Percentiles rank a stretch among this genome's conserved stretches.
These are phyloP conservation scores for Citrullus amarus DNA, from an alignment of 306 rosid genomes.

Conservation along the genomic window DNA sequence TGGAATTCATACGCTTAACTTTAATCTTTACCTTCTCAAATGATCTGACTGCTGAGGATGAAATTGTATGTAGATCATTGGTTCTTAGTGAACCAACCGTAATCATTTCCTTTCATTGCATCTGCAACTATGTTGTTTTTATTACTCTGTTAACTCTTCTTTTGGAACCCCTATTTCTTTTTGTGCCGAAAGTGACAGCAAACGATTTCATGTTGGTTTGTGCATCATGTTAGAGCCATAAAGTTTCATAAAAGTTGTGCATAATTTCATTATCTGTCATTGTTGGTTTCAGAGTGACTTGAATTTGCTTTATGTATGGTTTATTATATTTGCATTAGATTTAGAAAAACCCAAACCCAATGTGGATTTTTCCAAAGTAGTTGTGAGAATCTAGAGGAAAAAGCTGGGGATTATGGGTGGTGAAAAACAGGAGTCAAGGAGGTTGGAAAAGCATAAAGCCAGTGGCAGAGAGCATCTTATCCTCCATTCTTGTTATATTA, in stretches of 20 bases:
- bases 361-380: background rate
- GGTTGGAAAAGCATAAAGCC: constrained; percentile 12
- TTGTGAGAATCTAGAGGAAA: background rate
- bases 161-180: background rate
- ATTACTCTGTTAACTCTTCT: background rate
- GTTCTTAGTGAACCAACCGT: background rate
- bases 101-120: constrained; percentile 7
- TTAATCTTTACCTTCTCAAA: background rate
- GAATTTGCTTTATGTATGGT: background rate
- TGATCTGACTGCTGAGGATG: background rate
- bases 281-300: background rate
- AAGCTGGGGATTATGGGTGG: constrained; percentile 1
- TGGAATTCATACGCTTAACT: background rate
- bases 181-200: constrained; percentile 1
- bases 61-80: background rate
- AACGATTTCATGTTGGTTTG: background rate
- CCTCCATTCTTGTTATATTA: background rate
- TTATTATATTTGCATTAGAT: background rate
- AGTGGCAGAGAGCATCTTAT: constrained; percentile 4
- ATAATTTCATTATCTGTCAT: background rate
- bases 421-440: constrained; percentile 11
- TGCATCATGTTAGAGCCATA: background rate
- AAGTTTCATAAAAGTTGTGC: background rate
- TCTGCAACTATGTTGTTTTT: constrained; percentile 6
- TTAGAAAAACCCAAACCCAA: background rate